phyloP scores from a whole-genome alignment of 2,329 filamentous ascomycete species.

The Dothideomycetes sp. region DNA sequence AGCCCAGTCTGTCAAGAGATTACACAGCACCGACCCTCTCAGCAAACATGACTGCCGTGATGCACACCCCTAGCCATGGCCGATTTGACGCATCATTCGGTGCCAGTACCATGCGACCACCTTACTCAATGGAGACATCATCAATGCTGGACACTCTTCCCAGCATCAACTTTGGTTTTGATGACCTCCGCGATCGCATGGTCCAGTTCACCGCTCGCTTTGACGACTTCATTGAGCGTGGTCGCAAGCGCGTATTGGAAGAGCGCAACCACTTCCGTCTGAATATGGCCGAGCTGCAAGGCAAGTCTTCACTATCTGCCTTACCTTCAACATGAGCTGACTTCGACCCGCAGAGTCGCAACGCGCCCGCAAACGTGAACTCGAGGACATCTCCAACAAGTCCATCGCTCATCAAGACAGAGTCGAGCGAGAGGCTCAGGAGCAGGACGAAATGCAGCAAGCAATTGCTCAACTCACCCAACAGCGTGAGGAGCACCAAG shows the following conservation, averaged over 20 bases:
- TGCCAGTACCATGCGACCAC: conserved; percentile 47
- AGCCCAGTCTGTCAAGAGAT: no score
- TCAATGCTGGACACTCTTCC: conserved; percentile 72
- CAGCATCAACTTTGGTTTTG: conserved; percentile 89
- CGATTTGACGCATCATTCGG: conserved; percentile 61
- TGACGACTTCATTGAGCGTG: conserved; percentile 86
- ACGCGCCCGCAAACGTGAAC: conserved; percentile 76
- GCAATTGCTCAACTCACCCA: conserved; percentile 46
- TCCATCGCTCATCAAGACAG: conserved; percentile 60
- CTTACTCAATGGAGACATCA: conserved; percentile 43
- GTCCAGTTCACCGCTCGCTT: conserved; percentile 81
- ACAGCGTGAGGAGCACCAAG: conserved; percentile 44
- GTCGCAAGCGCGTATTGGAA: conserved; percentile 78
- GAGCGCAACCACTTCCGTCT: conserved; percentile 91
- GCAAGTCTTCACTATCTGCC: conserved; percentile 38
- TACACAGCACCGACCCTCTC: no score
- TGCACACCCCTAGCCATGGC: conserved; percentile 29
- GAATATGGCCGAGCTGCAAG: conserved; percentile 80
- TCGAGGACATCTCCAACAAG: conserved; percentile 69
- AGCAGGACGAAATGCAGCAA: conserved; percentile 54
- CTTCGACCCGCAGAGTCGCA: conserved; percentile 59
- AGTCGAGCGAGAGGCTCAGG: conserved; percentile 64
- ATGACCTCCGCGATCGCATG: conserved; percentile 92
- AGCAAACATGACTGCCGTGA: conserved; percentile 17
- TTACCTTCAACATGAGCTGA: conserved; percentile 6